A percentile compares a stretch with the other conserved stretches of the same genome.
phyloP scores from a whole-genome alignment of 176 grass and related monocot species.

The Pharus latifolius region DNA sequence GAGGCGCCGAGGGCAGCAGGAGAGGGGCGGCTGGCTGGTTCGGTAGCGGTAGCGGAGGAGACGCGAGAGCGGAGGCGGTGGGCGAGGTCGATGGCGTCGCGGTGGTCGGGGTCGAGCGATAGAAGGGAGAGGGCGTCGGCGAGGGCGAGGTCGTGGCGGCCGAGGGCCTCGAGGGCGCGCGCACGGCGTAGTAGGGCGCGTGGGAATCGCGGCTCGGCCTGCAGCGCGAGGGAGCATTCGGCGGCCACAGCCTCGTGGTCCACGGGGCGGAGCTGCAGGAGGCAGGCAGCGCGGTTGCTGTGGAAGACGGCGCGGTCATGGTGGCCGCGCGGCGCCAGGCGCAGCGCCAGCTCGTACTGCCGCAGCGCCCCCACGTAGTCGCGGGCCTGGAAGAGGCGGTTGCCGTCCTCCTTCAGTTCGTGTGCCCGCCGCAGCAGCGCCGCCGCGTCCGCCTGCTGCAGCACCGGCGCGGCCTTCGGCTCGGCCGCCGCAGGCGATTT shows the following conservation, averaged over 20 bases:
- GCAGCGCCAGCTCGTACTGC: constrained; percentile 84
- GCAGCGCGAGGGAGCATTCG: constrained; percentile 88
- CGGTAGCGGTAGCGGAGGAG: constrained; percentile 6
- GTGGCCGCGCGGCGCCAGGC: constrained; percentile 64
- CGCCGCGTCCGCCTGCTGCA: constrained; percentile 24
- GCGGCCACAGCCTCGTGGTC: constrained; percentile 68
- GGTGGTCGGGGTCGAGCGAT: constrained; percentile 50
- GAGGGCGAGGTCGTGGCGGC: constrained; percentile 71
- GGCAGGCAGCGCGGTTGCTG: constrained; percentile 91
- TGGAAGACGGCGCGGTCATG: constrained; percentile 88
- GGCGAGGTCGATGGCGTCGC: constrained; percentile 56
- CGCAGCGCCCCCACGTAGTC: constrained; percentile 72
- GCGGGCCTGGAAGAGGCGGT: constrained; percentile 82
- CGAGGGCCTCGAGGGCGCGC: constrained; percentile 74
- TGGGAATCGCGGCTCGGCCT: constrained; percentile 79
- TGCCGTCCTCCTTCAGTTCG: constrained; percentile 92
- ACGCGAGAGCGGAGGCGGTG: constrained; percentile 29
- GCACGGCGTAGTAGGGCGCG: constrained; percentile 87
- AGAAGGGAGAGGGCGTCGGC: constrained; percentile 70
- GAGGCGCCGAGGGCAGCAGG: constrained; percentile 92
- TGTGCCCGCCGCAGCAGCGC: constrained; percentile 66
- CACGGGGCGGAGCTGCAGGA: constrained; percentile 90
- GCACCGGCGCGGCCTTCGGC: not conserved
- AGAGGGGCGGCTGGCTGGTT: constrained; percentile 51
- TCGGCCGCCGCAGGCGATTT: not conserved